phyloP scores from a whole-genome alignment of 768 basidiomycete species.

The Exsudoporus frostii region DNA sequence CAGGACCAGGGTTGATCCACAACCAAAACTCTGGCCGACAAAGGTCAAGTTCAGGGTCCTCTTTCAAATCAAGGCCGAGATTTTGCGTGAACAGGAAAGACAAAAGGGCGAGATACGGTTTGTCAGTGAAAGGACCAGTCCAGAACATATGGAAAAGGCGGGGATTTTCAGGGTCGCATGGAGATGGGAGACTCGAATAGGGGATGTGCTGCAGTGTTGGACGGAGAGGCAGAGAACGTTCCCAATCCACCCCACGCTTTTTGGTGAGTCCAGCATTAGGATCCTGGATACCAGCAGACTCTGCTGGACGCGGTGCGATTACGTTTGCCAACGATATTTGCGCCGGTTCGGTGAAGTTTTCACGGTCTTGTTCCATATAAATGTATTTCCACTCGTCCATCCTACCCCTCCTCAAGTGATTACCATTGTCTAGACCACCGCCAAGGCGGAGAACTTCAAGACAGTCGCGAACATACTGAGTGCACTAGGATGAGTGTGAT shows the following conservation, averaged over 20 bases:
- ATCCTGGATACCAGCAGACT: slow-evolving; percentile 37
- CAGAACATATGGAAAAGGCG: slow-evolving; percentile 98
- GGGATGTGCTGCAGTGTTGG: slow-evolving; percentile 52
- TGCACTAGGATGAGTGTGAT: slow-evolving; percentile 10
- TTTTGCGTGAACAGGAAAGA: slow-evolving; percentile 98
- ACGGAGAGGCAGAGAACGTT: slow-evolving; percentile 46
- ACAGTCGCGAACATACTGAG: slow-evolving; percentile 94
- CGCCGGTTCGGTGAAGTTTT: slow-evolving; percentile 37
- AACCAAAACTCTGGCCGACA: slow-evolving; percentile 96
- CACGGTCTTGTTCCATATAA: slow-evolving; percentile 61
- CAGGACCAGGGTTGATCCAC: slow-evolving; percentile 99
- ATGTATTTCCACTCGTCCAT: slow-evolving; percentile 87
- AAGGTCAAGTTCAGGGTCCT: slow-evolving; percentile 36
- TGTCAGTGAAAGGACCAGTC: slow-evolving; percentile 98
- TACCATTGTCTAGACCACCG: slow-evolving; percentile 80
- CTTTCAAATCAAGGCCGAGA: slow-evolving; percentile 69
- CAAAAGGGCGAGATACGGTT: slow-evolving; percentile 91
- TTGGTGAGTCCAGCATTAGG: slow-evolving; percentile 55
- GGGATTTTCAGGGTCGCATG: slow-evolving; percentile 84
- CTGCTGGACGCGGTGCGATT: slow-evolving; percentile 28
- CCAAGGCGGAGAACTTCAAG: slow-evolving; percentile 92
- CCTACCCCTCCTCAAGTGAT: slow-evolving; percentile 68
- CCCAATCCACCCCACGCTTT: slow-evolving; percentile 62
- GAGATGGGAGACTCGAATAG: slow-evolving; percentile 50
- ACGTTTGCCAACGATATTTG: slow-evolving; percentile 32